phyloP scores from a whole-genome alignment of 1,284 basidiomycete genomes.

The Leccinum subspadiceum region DNA sequence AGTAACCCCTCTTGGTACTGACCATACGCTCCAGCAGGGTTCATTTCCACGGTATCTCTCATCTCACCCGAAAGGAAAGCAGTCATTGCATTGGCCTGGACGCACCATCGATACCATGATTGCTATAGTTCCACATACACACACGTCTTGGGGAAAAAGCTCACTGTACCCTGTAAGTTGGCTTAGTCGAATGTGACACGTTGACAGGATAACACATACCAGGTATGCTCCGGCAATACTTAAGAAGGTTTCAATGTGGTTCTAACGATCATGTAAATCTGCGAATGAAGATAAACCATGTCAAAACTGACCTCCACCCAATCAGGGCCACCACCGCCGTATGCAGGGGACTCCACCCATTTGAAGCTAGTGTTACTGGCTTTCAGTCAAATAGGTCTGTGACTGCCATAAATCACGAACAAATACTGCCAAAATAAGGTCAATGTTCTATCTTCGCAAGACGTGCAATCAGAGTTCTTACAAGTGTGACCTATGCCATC shows the following conservation, averaged over 20 bases:
- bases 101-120: background rate
- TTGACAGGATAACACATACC: slow-evolving; percentile 38
- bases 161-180: slow-evolving; percentile 61
- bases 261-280: slow-evolving; percentile 31
- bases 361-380: slow-evolving; percentile 61
- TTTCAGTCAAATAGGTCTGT: slow-evolving; percentile 2
- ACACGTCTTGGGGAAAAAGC: slow-evolving; percentile 28
- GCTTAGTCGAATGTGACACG: slow-evolving; percentile 4
- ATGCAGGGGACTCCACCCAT: slow-evolving; percentile 90
- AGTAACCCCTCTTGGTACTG: slow-evolving; percentile 10
- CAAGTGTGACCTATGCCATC: slow-evolving; percentile 47
- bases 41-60: slow-evolving; percentile 93
- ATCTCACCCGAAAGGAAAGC: slow-evolving; percentile 94
- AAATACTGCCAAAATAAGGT: slow-evolving; percentile 51
- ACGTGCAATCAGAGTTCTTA: slow-evolving; percentile 30
- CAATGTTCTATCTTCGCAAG: background rate
- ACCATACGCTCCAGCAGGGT: slow-evolving; percentile 85
- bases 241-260: slow-evolving; percentile 79
- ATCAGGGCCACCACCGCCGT: slow-evolving; percentile 81
- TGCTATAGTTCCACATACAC: background rate
- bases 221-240: slow-evolving; percentile 89
- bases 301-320: slow-evolving; percentile 83
- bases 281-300: background rate
- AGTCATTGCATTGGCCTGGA: slow-evolving; percentile 89
- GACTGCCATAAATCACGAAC: slow-evolving; percentile 39